These are phyloP conservation scores for Populus trichocarpa DNA, from an alignment of 441 rosid species.

Conservation along the genomic window DNA sequence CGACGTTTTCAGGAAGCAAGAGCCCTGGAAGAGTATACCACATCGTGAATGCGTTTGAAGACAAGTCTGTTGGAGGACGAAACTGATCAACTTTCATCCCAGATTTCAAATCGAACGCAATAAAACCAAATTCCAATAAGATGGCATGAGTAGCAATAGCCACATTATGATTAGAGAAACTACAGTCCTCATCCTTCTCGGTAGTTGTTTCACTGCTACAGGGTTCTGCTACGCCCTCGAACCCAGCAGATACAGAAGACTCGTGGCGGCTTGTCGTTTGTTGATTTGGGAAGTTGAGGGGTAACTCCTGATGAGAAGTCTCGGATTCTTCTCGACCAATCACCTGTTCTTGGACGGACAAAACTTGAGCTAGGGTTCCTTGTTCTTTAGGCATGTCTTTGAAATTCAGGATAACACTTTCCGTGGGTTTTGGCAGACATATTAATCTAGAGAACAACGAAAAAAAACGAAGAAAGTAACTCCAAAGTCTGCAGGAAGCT, in stretches of 20 bases:
- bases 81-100: not conserved
- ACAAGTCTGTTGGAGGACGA: not conserved
- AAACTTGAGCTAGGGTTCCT: not conserved
- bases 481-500: no score
- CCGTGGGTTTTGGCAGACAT: no score
- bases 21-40: conserved; percentile 1
- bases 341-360: not conserved
- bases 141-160: not conserved
- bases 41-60: not conserved
- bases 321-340: not conserved
- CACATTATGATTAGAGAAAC: not conserved
- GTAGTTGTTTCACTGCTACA: not conserved
- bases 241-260: not conserved
- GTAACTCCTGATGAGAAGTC: not conserved
- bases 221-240: not conserved
- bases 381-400: not conserved
- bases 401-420: no score
- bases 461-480: no score
- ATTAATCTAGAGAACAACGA: no score
- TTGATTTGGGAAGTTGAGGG: not conserved
- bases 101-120: no score
- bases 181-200: no score
- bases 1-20: not conserved
- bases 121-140: no score
- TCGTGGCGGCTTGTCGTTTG: not conserved